Evolutionary conservation across 1,284 basidiomycete species (phyloP), one percentile per base, ranked within the genome.

Genomic region (Veloboletus limbatus): DNA sequence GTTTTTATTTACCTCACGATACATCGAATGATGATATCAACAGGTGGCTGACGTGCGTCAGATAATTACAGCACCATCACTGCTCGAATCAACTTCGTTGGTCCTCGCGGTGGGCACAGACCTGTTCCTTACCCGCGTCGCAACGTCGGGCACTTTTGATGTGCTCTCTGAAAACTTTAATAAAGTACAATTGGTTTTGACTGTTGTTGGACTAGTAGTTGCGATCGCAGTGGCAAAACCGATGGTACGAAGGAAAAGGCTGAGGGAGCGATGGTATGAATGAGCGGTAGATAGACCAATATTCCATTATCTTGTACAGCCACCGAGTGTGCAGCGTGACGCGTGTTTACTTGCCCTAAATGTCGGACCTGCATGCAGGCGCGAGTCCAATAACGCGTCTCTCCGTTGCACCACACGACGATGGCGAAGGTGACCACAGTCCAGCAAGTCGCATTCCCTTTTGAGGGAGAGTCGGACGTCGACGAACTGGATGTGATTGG

Each of bases 91-190:
- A 6, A 97, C 94, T 0, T 88, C 90, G 0, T 70, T 97, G n/a
- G 79, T 98, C 9, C 83, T 97, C 55, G 82, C 84, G 0, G 82
- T 85, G 54, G 94, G 94, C 5, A 74, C 94, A 13, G 96, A 98
- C 67, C 72, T 95, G 52, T 96, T 97, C 75, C 70, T 82, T 24
- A 89, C 89, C 6, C 79, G 91, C 13, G 77, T 92, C 4, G 79
- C 90, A 30, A 93, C 97, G 1, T 92, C 89, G 3, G 85, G 83
- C 21, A 92, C 91, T 21, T 99, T 99, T 60, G 96, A 99, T 62
- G 82, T 96, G n/a, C 77, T 97, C 11, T 90, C 79, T 62, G 82
- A 91, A 67, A 80, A 77, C 60, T 99, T 99, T 69, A 98, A 98
- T 73, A 97, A 98, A 74, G 73, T 74, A 0, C 96, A 99, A 68